These are phyloP conservation scores for Lichtheimia ramosa DNA, from an alignment of 371 early-diverging fungal species.

Conservation along the genomic window DNA sequence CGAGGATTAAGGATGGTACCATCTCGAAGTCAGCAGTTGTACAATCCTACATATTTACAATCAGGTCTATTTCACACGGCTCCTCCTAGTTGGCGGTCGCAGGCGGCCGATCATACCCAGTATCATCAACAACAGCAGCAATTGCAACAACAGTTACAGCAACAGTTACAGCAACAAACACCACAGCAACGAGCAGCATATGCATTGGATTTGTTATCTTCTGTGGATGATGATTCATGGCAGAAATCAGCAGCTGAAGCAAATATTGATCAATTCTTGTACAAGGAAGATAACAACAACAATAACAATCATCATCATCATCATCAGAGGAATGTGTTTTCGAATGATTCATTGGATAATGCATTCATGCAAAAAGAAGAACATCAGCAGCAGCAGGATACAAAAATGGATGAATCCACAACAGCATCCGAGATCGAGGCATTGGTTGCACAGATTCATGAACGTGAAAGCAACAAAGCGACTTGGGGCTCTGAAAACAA, in stretches of 20 bases:
- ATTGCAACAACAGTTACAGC: slow-evolving; percentile 9
- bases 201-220: slow-evolving; percentile 7
- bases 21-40: background rate
- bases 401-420: slow-evolving; percentile 1
- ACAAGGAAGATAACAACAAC: background rate
- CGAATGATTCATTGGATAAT: background rate
- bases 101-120: background rate
- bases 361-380: slow-evolving; percentile 9
- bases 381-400: background rate
- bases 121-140: slow-evolving; percentile 11
- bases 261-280: slow-evolving; percentile 12
- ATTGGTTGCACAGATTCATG: slow-evolving; percentile 11
- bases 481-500: background rate
- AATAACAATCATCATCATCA: background rate
- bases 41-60: background rate
- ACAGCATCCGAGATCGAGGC: slow-evolving; percentile 7
- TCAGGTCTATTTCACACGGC: background rate
- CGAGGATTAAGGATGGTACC: slow-evolving; percentile 1
- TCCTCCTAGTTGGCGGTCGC: background rate
- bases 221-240: slow-evolving; percentile 13
- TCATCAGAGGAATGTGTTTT: no score
- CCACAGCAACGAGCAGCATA: slow-evolving; percentile 1
- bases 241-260: slow-evolving; percentile 6
- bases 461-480: slow-evolving; percentile 4
- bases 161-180: slow-evolving; percentile 2